These are phyloP conservation scores for Pueraria montana DNA, from an alignment of 306 rosid species.

Conservation along the genomic window DNA sequence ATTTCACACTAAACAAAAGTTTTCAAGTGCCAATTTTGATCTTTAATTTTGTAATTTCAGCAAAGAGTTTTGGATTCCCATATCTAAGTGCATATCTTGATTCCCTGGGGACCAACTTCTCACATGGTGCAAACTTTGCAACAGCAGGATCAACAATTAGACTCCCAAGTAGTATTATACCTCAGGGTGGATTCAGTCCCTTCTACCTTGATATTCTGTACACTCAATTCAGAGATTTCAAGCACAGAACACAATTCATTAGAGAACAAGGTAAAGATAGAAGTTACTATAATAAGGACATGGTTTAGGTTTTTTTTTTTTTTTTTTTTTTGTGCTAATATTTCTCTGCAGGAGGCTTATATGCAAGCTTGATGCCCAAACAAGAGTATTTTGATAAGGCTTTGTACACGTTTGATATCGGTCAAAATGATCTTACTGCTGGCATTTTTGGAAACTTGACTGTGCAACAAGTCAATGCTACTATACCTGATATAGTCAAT, in stretches of 20 bases:
- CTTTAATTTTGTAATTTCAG: conserved; percentile 34
- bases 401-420: conserved; percentile 64
- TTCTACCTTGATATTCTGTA: conserved; percentile 53
- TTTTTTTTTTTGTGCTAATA: not conserved
- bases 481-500: conserved; percentile 55
- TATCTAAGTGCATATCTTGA: conserved; percentile 60
- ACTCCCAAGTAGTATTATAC: conserved; percentile 43
- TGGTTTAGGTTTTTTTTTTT: no score
- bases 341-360: conserved; percentile 23
- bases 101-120: conserved; percentile 57
- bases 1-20: not conserved
- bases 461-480: conserved; percentile 52
- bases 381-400: conserved; percentile 47
- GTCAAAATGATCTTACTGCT: conserved; percentile 58
- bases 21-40: not conserved
- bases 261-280: conserved; percentile 41
- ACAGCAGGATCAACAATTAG: conserved; percentile 54
- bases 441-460: conserved; percentile 45
- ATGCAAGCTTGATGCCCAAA: conserved; percentile 44
- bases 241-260: conserved; percentile 26
- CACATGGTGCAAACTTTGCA: conserved; percentile 62
- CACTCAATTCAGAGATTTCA: conserved; percentile 47
- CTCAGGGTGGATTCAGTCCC: conserved; percentile 54
- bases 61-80: conserved; percentile 46
- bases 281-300: not conserved